phyloP scores from a whole-genome alignment of 1,139 yeast genomes.

The Zygoascus meyerae region DNA sequence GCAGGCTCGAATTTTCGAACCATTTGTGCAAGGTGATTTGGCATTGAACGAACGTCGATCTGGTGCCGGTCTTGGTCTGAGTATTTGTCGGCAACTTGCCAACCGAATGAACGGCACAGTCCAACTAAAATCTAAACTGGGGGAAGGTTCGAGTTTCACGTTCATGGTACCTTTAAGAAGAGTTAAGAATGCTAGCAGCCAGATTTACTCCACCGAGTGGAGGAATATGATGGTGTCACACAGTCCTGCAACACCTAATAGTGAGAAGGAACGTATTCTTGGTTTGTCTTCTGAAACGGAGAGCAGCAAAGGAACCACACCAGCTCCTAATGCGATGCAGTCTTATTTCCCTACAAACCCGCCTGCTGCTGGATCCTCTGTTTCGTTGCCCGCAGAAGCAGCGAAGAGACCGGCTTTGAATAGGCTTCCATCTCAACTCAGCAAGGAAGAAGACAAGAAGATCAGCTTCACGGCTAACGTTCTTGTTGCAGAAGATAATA shows the following conservation, averaged over 20 bases:
- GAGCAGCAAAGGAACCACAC: slow-evolving; percentile 1
- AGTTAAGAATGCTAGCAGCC: slow-evolving; percentile 5
- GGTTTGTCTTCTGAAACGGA: slow-evolving; percentile 4
- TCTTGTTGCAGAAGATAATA: slow-evolving; percentile 91
- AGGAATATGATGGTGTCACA: not conserved
- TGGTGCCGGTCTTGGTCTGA: slow-evolving; percentile 88
- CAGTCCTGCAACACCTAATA: not conserved
- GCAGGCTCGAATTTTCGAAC: slow-evolving; percentile 82
- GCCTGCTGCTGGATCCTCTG: not conserved
- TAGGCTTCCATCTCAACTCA: slow-evolving; percentile 21
- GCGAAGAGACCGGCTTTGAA: slow-evolving; percentile 21
- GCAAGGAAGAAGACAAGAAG: slow-evolving; percentile 22
- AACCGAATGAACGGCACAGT: slow-evolving; percentile 81
- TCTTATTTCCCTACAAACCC: slow-evolving; percentile 1
- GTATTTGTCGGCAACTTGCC: slow-evolving; percentile 86
- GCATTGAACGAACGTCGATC: slow-evolving; percentile 81
- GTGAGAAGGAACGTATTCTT: slow-evolving; percentile 7
- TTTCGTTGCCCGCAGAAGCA: not conserved
- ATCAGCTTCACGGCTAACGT: slow-evolving; percentile 37
- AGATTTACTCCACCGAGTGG: not conserved
- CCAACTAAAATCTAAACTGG: slow-evolving; percentile 55
- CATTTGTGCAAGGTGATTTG: slow-evolving; percentile 92
- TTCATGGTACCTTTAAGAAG: slow-evolving; percentile 67
- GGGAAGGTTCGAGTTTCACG: slow-evolving; percentile 76
- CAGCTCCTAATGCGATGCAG: not conserved